A percentile compares a stretch with the other conserved stretches of the same genome.
These are phyloP conservation scores for Pichia paraexigua DNA, from an alignment of 805 yeast genomes.

Conservation along the genomic window DNA sequence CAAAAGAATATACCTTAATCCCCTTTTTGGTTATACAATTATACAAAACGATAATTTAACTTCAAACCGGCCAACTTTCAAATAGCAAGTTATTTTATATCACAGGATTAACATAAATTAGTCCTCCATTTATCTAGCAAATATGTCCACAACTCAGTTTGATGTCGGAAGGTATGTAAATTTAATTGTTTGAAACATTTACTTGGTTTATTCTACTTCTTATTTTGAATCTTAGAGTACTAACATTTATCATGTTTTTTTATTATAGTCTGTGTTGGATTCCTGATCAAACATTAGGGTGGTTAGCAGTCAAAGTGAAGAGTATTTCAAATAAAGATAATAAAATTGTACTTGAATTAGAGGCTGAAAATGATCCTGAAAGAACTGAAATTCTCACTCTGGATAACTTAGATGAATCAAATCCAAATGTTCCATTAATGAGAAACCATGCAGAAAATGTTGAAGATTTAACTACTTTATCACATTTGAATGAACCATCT, in stretches of 20 bases:
- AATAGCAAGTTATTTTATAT: not conserved
- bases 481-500: constrained; percentile 93
- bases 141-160: constrained; percentile 7
- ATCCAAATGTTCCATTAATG: constrained; percentile 62
- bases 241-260: not conserved
- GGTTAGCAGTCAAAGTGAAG: constrained; percentile 63
- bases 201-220: not conserved
- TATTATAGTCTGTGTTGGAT: constrained; percentile 64
- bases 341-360: constrained; percentile 43
- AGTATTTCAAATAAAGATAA: constrained; percentile 33
- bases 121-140: not conserved
- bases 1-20: not conserved
- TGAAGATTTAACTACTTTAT: constrained; percentile 86
- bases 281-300: constrained; percentile 65
- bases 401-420: constrained; percentile 40
- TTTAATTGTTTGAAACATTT: not conserved
- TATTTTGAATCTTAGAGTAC: not conserved
- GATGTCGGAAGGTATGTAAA: constrained; percentile 10
- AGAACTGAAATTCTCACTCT: constrained; percentile 42
- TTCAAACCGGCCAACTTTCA: not conserved
- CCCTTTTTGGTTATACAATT: not conserved
- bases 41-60: not conserved
- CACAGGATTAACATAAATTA: not conserved
- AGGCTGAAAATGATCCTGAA: constrained; percentile 40
- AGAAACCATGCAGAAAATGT: constrained; percentile 92